phyloP scores from a whole-genome alignment of 768 basidiomycete species.

The Termitomyces sp. region DNA sequence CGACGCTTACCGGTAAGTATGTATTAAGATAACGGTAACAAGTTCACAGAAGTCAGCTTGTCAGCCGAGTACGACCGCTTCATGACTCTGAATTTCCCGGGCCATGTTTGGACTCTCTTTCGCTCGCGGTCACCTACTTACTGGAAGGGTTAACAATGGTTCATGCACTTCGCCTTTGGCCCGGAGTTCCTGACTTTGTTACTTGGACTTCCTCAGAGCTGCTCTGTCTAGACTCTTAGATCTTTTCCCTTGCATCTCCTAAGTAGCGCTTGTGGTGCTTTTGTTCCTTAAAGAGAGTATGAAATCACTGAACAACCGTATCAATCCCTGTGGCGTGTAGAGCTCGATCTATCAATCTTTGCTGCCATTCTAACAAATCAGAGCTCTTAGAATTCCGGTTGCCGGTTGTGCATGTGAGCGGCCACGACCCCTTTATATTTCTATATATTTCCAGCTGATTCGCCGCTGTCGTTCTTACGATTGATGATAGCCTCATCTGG shows the following conservation, averaged over 20 bases:
- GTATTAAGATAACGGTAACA: too few species aligned
- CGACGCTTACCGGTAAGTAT: too few species aligned
- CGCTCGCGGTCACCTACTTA: too few species aligned
- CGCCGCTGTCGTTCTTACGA: background rate
- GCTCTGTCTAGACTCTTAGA: background rate
- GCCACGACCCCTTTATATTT: background rate
- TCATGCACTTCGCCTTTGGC: background rate
- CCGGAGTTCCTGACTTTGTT: background rate
- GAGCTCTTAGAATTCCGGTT: background rate
- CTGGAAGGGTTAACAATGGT: too few species aligned
- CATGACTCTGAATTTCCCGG: too few species aligned
- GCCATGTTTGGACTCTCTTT: too few species aligned
- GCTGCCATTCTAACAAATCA: too few species aligned
- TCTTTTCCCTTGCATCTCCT: background rate
- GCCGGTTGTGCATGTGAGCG: background rate
- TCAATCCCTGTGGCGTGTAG: background rate
- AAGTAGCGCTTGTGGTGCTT: background rate
- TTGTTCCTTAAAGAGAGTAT: background rate
- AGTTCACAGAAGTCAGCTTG: too few species aligned
- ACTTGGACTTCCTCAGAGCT: background rate
- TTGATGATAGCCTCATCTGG: background rate
- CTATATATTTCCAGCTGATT: background rate
- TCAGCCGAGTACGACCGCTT: too few species aligned
- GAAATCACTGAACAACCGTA: background rate
- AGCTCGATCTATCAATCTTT: too few species aligned